phyloP scores from a whole-genome alignment of 345 rosid species.

The Gossypium longicalyx region DNA sequence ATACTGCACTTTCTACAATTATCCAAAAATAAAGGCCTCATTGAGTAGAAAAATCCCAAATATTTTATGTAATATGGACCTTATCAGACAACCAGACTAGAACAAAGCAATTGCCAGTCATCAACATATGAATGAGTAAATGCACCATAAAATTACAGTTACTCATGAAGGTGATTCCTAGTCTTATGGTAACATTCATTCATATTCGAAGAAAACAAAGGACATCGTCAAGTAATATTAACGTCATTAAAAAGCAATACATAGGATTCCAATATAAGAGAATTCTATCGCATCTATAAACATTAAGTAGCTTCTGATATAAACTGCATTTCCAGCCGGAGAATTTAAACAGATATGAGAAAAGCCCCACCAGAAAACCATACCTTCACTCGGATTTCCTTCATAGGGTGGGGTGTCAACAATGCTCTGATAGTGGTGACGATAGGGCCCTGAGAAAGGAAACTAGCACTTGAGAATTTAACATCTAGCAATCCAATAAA shows the following conservation, averaged over 20 bases:
- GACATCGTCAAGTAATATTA: background rate
- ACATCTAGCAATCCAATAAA: conserved; percentile 5
- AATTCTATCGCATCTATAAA: conserved; percentile 1
- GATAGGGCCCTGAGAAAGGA: conserved; percentile 69
- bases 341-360: background rate
- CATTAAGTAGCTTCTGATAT: background rate
- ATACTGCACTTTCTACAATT: background rate
- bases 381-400: conserved; percentile 94
- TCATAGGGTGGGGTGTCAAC: conserved; percentile 97
- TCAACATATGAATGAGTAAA: background rate
- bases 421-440: conserved; percentile 81
- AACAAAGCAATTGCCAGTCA: background rate
- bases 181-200: background rate
- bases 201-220: background rate
- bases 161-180: background rate
- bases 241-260: background rate
- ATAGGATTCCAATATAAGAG: background rate
- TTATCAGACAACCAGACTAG: background rate
- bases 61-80: background rate
- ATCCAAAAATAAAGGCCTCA: background rate
- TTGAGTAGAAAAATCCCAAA: no score
- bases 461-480: conserved; percentile 9
- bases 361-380: background rate
- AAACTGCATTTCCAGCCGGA: background rate
- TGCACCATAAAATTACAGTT: background rate